Evolutionary conservation across 768 basidiomycete species (phyloP).

Genomic region (Xerocomellus intermedius): DNA sequence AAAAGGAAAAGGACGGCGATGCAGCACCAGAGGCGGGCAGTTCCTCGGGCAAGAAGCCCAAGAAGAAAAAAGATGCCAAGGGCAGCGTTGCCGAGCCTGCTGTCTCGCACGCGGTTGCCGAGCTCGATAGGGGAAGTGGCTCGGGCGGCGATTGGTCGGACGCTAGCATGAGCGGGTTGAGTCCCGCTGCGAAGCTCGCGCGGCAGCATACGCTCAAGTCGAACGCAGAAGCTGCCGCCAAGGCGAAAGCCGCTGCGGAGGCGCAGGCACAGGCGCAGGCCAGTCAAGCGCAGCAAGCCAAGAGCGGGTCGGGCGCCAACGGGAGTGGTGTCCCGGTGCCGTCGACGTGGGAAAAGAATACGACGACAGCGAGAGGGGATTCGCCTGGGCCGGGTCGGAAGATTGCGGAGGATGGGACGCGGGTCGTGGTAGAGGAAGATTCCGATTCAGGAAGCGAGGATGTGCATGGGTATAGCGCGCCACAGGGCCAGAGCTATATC

Average conservation of each 20-base stretch:
- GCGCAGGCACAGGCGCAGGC: constrained; percentile 23
- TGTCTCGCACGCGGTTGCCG: constrained; percentile 80
- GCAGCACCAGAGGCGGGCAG: constrained; percentile 19
- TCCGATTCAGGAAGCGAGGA: constrained; percentile 58
- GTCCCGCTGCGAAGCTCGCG: constrained; percentile 87
- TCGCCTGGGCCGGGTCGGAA: constrained; percentile 44
- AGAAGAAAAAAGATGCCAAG: constrained; percentile 57
- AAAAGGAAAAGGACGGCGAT: constrained; percentile 36
- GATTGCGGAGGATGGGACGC: constrained; percentile 65
- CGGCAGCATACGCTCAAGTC: constrained; percentile 89
- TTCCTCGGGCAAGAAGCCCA: constrained; percentile 44
- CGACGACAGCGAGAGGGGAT: constrained; percentile 52
- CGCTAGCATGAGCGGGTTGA: constrained; percentile 66
- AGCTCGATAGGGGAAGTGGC: constrained; percentile 62
- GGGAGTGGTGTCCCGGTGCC: constrained; percentile 42
- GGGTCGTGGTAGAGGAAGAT: constrained; percentile 70
- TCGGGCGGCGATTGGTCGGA: constrained; percentile 54
- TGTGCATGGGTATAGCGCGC: constrained; percentile 40
- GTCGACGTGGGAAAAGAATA: constrained; percentile 82
- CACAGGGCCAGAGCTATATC: constrained; percentile 40
- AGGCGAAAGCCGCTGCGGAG: constrained; percentile 36
- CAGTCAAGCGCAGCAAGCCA: constrained; percentile 24
- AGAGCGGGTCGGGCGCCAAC: constrained; percentile 20
- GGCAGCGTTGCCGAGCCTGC: constrained; percentile 63
- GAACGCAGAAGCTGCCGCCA: constrained; percentile 54